phyloP scores from a whole-genome alignment of 2,329 filamentous ascomycete species.

The Teratosphaeria destructans region DNA sequence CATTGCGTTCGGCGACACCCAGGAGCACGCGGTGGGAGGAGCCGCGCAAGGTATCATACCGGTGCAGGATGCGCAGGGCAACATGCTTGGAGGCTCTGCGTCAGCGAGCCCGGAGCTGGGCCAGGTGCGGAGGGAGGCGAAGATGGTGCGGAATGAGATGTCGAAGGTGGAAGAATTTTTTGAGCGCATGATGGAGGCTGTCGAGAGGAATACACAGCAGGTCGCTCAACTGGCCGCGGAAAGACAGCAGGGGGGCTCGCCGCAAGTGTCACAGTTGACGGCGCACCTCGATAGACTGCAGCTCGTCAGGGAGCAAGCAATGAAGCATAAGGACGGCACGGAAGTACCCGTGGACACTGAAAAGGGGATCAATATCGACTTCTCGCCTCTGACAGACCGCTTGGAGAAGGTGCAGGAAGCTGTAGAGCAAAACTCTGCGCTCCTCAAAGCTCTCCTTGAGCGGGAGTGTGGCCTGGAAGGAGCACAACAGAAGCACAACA shows the following conservation, averaged over 20 bases:
- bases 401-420: conserved; percentile 17
- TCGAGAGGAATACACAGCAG: conserved; percentile 17
- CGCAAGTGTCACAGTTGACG: conserved; percentile 16
- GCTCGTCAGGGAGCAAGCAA: conserved; percentile 13
- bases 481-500: background rate
- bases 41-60: conserved; percentile 20
- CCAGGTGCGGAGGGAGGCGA: conserved; percentile 8
- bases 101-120: conserved; percentile 8
- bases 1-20: conserved; percentile 13
- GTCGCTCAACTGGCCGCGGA: conserved; percentile 3
- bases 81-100: conserved; percentile 13
- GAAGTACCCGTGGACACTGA: background rate
- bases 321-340: conserved; percentile 9
- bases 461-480: background rate
- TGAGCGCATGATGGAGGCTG: conserved; percentile 16
- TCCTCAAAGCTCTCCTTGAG: conserved; percentile 14
- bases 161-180: conserved; percentile 15
- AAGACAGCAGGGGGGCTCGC: conserved; percentile 6
- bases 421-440: conserved; percentile 17
- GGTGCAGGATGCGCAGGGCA: conserved; percentile 18
- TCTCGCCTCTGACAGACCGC: conserved; percentile 12
- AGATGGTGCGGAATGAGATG: conserved; percentile 8
- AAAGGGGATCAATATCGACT: conserved; percentile 5
- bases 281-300: conserved; percentile 21
- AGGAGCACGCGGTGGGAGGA: conserved; percentile 9